Conservation (phyloP, 2,329 filamentous ascomycete species). For the Tolypocladium ovalisporum region DNA sequence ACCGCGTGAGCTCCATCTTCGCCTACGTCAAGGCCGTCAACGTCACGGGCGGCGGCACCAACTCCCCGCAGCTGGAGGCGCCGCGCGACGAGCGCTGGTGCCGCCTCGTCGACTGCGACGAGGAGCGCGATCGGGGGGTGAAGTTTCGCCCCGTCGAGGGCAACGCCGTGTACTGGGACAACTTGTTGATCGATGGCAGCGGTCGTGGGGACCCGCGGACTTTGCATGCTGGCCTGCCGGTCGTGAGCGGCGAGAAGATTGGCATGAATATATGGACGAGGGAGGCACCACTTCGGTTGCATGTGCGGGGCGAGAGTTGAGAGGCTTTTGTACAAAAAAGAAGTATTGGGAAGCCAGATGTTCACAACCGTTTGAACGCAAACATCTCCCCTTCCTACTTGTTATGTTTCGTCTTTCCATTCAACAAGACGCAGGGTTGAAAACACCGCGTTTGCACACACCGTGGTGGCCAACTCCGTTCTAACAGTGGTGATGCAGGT, state of each 20-base stretch:
- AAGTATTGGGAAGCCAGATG: too few relatives aligned
- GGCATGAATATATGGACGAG: conserved; percentile 44
- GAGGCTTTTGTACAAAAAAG: too few relatives aligned
- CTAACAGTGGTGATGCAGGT: too few relatives aligned
- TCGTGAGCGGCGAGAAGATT: conserved; percentile 33
- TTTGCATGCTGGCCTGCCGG: conserved; percentile 34
- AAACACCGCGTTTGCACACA: too few relatives aligned
- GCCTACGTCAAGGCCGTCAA: conserved; percentile 32
- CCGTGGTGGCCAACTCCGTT: too few relatives aligned
- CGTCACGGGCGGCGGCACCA: conserved; percentile 35
- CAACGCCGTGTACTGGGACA: conserved; percentile 38
- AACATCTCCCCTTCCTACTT: too few relatives aligned
- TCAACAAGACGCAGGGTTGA: too few relatives aligned
- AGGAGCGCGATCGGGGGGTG: conserved; percentile 32
- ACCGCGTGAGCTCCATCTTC: conserved; percentile 35
- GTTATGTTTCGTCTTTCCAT: too few relatives aligned
- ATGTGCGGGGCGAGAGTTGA: conserved; percentile 5
- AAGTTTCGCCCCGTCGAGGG: conserved; percentile 35
- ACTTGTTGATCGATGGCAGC: conserved; percentile 24
- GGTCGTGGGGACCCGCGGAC: conserved; percentile 28
- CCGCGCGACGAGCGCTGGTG: conserved; percentile 30
- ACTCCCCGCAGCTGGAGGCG: conserved; percentile 32
- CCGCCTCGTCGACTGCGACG: conserved; percentile 34
- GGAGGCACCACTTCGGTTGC: conserved; percentile 25
- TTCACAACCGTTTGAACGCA: too few relatives aligned